A percentile compares a stretch with the other conserved stretches of the same genome.
Evolutionary conservation across 2,329 filamentous ascomycete genomes (phyloP).

Genomic region (Orbilia ellipsospora): DNA sequence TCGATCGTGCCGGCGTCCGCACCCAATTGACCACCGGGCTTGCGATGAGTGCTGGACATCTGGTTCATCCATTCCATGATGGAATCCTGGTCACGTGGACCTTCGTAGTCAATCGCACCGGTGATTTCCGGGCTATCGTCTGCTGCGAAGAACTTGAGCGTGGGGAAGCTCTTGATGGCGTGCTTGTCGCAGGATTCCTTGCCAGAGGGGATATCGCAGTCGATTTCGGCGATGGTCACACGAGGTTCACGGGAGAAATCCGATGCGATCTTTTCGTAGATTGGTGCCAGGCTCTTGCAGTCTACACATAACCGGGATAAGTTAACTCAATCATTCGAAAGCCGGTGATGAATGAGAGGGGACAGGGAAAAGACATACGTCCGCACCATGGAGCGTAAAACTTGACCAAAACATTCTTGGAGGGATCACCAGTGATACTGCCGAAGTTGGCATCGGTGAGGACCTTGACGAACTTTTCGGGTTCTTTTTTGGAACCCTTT

Average conservation of each 20-base stretch:
- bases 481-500: conserved; percentile 72
- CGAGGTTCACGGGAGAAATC: conserved; percentile 81
- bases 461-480: conserved; percentile 80
- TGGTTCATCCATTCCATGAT: conserved; percentile 86
- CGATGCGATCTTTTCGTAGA: conserved; percentile 85
- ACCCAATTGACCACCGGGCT: conserved; percentile 82
- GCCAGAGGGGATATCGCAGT: conserved; percentile 86
- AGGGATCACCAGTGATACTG: conserved; percentile 75
- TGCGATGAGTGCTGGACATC: conserved; percentile 87
- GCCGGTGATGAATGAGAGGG: not conserved
- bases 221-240: conserved; percentile 74
- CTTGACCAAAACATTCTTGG: conserved; percentile 91
- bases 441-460: conserved; percentile 84
- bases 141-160: conserved; percentile 96
- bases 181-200: conserved; percentile 81
- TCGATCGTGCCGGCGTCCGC: conserved; percentile 83
- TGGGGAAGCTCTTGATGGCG: conserved; percentile 87
- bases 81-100: conserved; percentile 79
- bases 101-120: conserved; percentile 69
- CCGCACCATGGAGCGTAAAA: conserved; percentile 99
- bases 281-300: conserved; percentile 93
- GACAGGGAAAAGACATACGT: conserved; percentile 71
- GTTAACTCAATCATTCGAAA: not conserved
- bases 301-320: conserved; percentile 68
- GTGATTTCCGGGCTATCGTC: conserved; percentile 74